These are phyloP conservation scores for Brassica carinata DNA, from an alignment of 345 rosid genomes.

Conservation along the genomic window DNA sequence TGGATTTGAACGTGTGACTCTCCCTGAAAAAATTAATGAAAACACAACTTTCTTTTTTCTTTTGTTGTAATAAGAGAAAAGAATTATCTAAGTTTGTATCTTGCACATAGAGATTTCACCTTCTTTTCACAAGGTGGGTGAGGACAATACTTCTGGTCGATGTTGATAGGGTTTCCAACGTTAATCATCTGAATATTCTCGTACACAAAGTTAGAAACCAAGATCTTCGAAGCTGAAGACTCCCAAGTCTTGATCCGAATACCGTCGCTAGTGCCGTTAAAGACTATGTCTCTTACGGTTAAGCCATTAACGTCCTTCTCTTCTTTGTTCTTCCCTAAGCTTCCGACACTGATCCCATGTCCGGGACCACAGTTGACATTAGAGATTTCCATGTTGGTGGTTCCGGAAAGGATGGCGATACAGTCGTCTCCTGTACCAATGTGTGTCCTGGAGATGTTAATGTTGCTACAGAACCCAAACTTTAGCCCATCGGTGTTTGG, in stretches of 20 bases:
- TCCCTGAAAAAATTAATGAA: not conserved
- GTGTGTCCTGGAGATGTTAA: not conserved
- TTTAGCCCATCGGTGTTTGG: not conserved
- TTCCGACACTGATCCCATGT: not conserved
- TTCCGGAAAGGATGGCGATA: not conserved
- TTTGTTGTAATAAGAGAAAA: not conserved
- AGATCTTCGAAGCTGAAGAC: not conserved
- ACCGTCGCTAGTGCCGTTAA: not conserved
- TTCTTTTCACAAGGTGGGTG: not conserved
- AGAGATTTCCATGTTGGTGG: not conserved
- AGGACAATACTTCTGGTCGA: constrained; percentile 1
- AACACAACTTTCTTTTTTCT: not conserved
- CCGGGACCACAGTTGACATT: not conserved
- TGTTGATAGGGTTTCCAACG: not conserved
- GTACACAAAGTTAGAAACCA: constrained; percentile 1
- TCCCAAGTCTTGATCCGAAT: constrained; percentile 5
- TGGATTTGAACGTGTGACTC: not conserved
- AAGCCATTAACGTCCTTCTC: not conserved
- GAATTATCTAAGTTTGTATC: not conserved
- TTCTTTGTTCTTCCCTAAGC: not conserved
- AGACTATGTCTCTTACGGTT: not conserved
- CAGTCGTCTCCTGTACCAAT: not conserved
- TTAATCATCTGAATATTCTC: not conserved
- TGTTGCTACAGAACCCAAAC: not conserved
- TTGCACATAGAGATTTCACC: not conserved